Evolutionary conservation across 345 rosid species (phyloP).

Genomic region (Rhodamnia rubescens): DNA sequence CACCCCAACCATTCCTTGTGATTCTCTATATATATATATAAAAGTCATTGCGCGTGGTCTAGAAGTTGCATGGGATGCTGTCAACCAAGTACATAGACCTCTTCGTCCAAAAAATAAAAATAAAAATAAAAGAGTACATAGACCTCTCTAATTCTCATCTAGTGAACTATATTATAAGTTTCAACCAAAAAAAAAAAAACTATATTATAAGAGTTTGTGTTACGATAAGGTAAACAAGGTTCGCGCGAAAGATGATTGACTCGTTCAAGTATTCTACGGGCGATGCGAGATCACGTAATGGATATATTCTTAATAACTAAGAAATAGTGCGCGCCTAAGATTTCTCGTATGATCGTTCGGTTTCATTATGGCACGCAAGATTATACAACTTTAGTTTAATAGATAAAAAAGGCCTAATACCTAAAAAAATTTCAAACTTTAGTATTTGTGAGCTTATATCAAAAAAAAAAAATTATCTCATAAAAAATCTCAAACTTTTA

Average conservation of each 20-base stretch:
- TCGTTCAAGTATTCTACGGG: background rate
- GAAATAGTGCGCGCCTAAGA: background rate
- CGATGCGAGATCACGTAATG: accelerated
- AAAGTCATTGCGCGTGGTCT: background rate
- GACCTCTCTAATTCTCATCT: too few relatives aligned
- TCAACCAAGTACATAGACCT: background rate
- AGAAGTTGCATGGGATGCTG: background rate
- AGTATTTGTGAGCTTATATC: too few relatives aligned
- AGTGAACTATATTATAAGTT: too few relatives aligned
- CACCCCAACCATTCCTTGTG: too few relatives aligned
- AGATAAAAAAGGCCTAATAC: too few relatives aligned
- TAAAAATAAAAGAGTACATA: too few relatives aligned
- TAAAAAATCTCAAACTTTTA: too few relatives aligned
- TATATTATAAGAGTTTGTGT: background rate
- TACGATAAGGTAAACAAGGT: background rate
- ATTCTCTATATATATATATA: too few relatives aligned
- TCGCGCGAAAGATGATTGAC: background rate
- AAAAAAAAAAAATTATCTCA: too few relatives aligned
- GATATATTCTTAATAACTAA: background rate
- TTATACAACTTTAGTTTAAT: background rate
- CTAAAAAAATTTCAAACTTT: too few relatives aligned
- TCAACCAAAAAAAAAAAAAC: too few relatives aligned
- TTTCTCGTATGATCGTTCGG: background rate
- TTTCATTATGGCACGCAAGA: background rate
- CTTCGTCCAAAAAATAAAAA: too few relatives aligned